Evolutionary conservation across 1,284 basidiomycete species (phyloP).

Genomic region (Apiotrichum veenhuisii): DNA sequence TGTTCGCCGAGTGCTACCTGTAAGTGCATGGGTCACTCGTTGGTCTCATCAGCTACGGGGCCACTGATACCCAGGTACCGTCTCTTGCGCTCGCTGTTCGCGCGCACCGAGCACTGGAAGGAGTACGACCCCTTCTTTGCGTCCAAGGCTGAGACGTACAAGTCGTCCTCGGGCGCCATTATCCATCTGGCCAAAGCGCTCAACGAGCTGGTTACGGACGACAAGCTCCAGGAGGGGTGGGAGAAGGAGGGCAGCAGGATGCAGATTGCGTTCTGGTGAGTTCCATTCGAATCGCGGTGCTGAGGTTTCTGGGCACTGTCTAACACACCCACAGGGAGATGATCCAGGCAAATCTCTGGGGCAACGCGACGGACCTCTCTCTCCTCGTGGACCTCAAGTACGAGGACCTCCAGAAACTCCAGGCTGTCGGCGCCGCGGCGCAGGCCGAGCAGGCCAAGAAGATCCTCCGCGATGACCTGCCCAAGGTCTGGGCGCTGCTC

Average conservation of each 20-base stretch:
- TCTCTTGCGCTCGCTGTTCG: conserved; percentile 71
- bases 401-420: conserved; percentile 76
- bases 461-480: conserved; percentile 81
- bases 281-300: background rate
- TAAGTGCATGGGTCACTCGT: too few relatives aligned
- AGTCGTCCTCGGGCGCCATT: conserved; percentile 71
- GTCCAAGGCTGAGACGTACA: conserved; percentile 80
- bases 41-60: background rate
- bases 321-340: conserved; percentile 35
- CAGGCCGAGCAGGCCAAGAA: conserved; percentile 69
- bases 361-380: conserved; percentile 50
- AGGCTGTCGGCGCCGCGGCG: conserved; percentile 72
- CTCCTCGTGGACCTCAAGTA: conserved; percentile 50
- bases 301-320: too few relatives aligned
- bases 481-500: conserved; percentile 70
- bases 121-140: conserved; percentile 77
- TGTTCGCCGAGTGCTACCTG: conserved; percentile 79
- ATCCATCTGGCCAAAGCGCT: conserved; percentile 53
- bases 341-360: conserved; percentile 50
- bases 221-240: conserved; percentile 31
- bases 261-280: conserved; percentile 48
- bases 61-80: conserved; percentile 63
- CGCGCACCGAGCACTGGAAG: conserved; percentile 67
- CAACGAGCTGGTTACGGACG: conserved; percentile 31
- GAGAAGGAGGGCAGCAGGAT: conserved; percentile 36